A percentile compares a stretch with the other conserved stretches of the same genome.
These are phyloP conservation scores for Dryadomyces quercivorus DNA, from an alignment of 2,329 filamentous ascomycete genomes.

Conservation along the genomic window DNA sequence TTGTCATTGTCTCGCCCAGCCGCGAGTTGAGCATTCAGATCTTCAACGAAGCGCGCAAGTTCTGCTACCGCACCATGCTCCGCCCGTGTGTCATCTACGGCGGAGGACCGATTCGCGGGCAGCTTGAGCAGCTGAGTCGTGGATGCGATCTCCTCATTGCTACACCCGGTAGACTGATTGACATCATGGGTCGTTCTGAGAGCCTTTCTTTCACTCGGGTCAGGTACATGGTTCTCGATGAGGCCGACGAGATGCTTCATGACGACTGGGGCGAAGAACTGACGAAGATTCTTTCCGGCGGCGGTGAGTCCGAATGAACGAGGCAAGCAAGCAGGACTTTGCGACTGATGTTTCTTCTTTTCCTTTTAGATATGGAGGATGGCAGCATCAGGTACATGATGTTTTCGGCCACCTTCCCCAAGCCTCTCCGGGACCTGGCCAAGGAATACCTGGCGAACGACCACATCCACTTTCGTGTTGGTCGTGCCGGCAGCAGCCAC, in stretches of 20 bases:
- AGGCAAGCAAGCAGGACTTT: neutral
- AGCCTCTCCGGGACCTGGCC: conserved; percentile 62
- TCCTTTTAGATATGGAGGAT: conserved; percentile 56
- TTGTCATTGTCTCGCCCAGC: conserved; percentile 74
- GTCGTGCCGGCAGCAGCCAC: conserved; percentile 74
- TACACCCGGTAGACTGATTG: conserved; percentile 73
- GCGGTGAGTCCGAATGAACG: conserved; percentile 48
- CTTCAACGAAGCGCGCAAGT: conserved; percentile 83
- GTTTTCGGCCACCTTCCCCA: conserved; percentile 93
- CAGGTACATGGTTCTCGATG: conserved; percentile 75
- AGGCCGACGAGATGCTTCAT: conserved; percentile 86
- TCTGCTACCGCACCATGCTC: conserved; percentile 91
- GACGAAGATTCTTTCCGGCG: conserved; percentile 62
- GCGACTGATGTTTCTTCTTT: no score
- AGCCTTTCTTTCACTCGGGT: conserved; percentile 63
- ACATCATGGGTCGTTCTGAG: conserved; percentile 65
- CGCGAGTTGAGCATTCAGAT: conserved; percentile 90
- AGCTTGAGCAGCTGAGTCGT: conserved; percentile 60
- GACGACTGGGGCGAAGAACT: conserved; percentile 69
- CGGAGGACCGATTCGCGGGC: conserved; percentile 58
- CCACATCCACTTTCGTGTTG: conserved; percentile 72
- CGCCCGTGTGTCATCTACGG: conserved; percentile 86
- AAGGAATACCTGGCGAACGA: conserved; percentile 61
- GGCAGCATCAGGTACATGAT: conserved; percentile 61
- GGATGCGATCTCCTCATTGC: conserved; percentile 86